Base-by-base conservation (phyloP, 441 rosid genomes). In the Populus hybrid region DNA sequence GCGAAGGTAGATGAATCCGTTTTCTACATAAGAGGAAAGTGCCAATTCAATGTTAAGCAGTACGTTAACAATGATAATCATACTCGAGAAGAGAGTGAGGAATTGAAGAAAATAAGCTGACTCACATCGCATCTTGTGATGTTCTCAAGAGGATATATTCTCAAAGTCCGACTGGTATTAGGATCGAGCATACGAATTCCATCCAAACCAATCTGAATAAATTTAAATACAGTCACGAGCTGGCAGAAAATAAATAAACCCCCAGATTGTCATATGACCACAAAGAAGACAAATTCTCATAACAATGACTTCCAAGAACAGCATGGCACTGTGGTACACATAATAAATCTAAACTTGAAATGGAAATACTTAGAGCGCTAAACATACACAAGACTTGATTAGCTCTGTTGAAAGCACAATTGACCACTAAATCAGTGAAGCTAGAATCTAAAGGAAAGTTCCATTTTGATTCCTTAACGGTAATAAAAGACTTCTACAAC, bases 111-210 rank as follows among this genome's bases (percentile, higher is more conserved):
- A 79, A 50, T 14, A 69, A 6, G 77, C 28, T 4, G 16, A 74
- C 94, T 90, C 79, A 93, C 99, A 61, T 96, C 98, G 35, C 99
- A 96, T 92, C 92, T 88, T 12, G 99, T 91, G 73, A 96, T 87
- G 83, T 85, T 93, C 87, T 96, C 99, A 10, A 93, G 93, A 66
- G 99, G 95, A 85, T 96, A 96, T 88, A 94, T 94, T 80, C 98
- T 93, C 81, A 93, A 84, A 14, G 94, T 96, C 69, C 97, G 87
- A 75, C 90, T 83, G 61, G 91, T 91, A 81, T 82, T 86, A 23
- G 99, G 98, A 85, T 96, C 99, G 79, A 96, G 98, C 98, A 96
- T 96, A 2, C 92, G 93, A 35, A 96, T 89, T 20, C 99, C 99
- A 89, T 96, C 98, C 90, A 94, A 89, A 77, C 94, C 98, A 82